These are phyloP conservation scores for Hypoxylon lenormandii DNA, from an alignment of 495 filamentous ascomycete species.

Conservation along the genomic window DNA sequence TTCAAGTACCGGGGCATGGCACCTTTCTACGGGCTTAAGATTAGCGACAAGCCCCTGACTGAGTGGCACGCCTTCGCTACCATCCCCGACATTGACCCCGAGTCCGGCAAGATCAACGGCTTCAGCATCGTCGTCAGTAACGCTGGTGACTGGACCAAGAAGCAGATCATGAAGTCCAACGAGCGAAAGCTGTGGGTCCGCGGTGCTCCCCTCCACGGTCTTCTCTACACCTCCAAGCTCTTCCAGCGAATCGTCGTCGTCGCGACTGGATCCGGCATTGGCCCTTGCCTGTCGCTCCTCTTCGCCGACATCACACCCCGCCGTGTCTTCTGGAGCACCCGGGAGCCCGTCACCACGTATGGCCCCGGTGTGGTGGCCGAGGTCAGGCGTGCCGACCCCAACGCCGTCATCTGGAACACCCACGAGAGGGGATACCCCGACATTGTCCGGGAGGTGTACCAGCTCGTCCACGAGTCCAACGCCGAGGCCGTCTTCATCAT, in stretches of 20 bases:
- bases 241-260: conserved; percentile 78
- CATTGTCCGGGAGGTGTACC: conserved; percentile 68
- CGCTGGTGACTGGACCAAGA: conserved; percentile 85
- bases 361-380: conserved; percentile 58
- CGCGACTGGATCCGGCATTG: conserved; percentile 86
- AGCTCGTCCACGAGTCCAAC: conserved; percentile 48
- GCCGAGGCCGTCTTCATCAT: conserved; percentile 80
- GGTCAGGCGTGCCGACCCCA: conserved; percentile 59
- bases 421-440: conserved; percentile 59
- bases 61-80: conserved; percentile 89
- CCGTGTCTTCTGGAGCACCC: conserved; percentile 65
- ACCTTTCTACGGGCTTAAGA: conserved; percentile 64
- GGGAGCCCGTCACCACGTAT: conserved; percentile 59
- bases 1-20: conserved; percentile 69
- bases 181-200: conserved; percentile 66
- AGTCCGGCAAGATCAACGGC: conserved; percentile 62
- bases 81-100: conserved; percentile 67
- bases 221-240: conserved; percentile 76
- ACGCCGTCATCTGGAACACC: conserved; percentile 66
- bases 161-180: conserved; percentile 71
- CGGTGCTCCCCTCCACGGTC: conserved; percentile 70
- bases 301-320: conserved; percentile 56
- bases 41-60: conserved; percentile 69
- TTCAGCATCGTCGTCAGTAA: conserved; percentile 80
- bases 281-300: conserved; percentile 70